Evolutionary conservation across 2,329 filamentous ascomycete species (phyloP), one percentile per base, ranked within the genome.

Genomic region (Colletotrichum zoysiae): DNA sequence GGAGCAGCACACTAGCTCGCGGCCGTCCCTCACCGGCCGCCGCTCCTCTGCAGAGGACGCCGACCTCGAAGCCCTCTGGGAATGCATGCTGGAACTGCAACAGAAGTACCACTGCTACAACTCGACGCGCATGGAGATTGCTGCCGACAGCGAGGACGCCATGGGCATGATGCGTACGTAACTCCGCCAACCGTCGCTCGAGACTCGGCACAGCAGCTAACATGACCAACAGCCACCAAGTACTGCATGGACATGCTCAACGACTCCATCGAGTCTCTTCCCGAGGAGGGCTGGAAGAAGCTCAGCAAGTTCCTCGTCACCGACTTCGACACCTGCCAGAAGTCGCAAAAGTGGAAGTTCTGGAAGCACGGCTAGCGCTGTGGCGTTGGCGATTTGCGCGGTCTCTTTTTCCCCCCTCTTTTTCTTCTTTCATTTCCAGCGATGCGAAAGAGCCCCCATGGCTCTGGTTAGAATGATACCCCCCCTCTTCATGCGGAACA

Each of bases 241-340:
- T 75, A 75, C 20, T 76, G 75, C 61, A 75, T 77, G 20, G 73
- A 75, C 35, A 69, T 76, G 46, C 76, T 77, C 65, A 77, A 77
- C 51, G 74, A 76, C 59, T 74, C 73, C 12, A 74, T 76, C 58
- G 74, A 75, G 38, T 70, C 70, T 5, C 68, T 77, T 11, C 76
- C 76, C n/a, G 74, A 76, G 30, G 76, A 76, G 53, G 76, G 73
- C 23, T 74, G 73, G 66, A 73, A 73, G 65, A 67, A 72, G 53
- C 71, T 77, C 48, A 74, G 73, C 67, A 61, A 74, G 66, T 71
- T 74, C 67, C 51, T 74, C 67, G 69, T 70, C 44, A 33, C 65
- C 40, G 63, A 60, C 44, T 64, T 57, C 51, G 55, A 70, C 33
- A 35, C 46, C 42, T 42, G 58, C 56, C 63, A 59, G 26, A 73